A percentile compares a stretch with the other conserved stretches of the same genome.
phyloP scores from a whole-genome alignment of 2,329 filamentous ascomycete genomes.

The Fusarium palustre region DNA sequence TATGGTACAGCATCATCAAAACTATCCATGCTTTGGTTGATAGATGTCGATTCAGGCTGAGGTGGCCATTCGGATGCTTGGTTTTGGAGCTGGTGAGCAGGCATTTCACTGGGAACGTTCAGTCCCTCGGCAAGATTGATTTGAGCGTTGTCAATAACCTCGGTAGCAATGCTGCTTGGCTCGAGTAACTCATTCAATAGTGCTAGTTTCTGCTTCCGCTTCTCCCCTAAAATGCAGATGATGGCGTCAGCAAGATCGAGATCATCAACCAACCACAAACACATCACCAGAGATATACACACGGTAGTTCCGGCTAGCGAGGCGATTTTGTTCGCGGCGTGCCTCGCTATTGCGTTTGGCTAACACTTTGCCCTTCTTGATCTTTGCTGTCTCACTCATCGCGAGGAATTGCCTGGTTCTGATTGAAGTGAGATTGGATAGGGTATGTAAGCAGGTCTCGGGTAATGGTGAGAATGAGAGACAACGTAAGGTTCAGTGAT shows the following conservation, averaged over 20 bases:
- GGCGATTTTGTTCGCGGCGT: conserved; percentile 46
- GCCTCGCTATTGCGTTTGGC: conserved; percentile 43
- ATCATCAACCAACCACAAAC: conserved; percentile 17
- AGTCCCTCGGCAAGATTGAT: neutral
- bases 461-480: neutral
- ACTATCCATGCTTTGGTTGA: neutral
- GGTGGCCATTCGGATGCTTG: neutral
- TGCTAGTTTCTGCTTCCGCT: conserved; percentile 58
- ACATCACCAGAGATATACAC: conserved; percentile 32
- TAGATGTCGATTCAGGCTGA: neutral
- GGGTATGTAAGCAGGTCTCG: conserved; percentile 4
- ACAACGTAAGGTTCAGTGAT: neutral
- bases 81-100: neutral
- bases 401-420: neutral
- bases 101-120: neutral
- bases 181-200: conserved; percentile 55
- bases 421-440: neutral
- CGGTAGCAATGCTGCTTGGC: conserved; percentile 21
- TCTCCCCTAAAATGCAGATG: conserved; percentile 52
- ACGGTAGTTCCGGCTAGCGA: conserved; percentile 50
- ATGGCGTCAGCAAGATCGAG: conserved; percentile 29
- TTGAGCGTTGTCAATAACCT: neutral
- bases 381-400: conserved; percentile 29
- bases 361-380: conserved; percentile 32
- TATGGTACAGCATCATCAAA: neutral